Base-by-base conservation (phyloP, 257 asterid species). In the Catharanthus roseus region DNA sequence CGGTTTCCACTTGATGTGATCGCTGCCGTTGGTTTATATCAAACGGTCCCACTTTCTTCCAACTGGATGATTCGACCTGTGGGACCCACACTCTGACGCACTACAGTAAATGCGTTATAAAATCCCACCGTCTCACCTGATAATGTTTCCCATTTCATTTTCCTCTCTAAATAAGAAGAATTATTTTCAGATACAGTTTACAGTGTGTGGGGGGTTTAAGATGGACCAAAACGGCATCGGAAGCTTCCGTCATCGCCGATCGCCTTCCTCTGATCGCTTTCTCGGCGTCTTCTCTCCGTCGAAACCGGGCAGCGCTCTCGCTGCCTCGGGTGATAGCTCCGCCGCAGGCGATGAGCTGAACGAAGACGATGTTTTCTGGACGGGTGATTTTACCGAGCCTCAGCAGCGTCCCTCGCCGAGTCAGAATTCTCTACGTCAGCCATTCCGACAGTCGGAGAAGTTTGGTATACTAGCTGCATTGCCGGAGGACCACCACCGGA, bases 281-380 rank as follows among this genome's bases (percentile, higher is more conserved):
- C 82, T 89, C 69, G 81, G 69, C 51, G 89, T 87, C 15, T 87
- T 86, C 84, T 87, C 90, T n/a, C 92, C 92, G 15, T 88, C 96
- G 6, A 61, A 83, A 10, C 61, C 72, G 62, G 76, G 65, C 26
- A 4, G 79, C 4, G 2, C 67, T 3, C 74, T 81, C 58, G 38
- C 23, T 3, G 68, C 74, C 23, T 18, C 78, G 0, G 50, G 74
- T 33, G 81, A 70, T 39, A 61, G 41, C 58, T 64, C 74, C 18
- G 82, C 36, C 24, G 68, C 75, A 18, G 81, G 76, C 38, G 91
- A 85, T 68, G 96, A 89, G 86, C 89, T 89, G 29, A 89, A 78
- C 79, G 96, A 89, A 67, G 79, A 83, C 76, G 96, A 89, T 71
- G 90, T 89, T 67, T 86, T 89, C 79, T 89, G 89, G 86, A 84